These are phyloP conservation scores for Gentiana dahurica DNA, from an alignment of 257 asterid species.

Conservation along the genomic window DNA sequence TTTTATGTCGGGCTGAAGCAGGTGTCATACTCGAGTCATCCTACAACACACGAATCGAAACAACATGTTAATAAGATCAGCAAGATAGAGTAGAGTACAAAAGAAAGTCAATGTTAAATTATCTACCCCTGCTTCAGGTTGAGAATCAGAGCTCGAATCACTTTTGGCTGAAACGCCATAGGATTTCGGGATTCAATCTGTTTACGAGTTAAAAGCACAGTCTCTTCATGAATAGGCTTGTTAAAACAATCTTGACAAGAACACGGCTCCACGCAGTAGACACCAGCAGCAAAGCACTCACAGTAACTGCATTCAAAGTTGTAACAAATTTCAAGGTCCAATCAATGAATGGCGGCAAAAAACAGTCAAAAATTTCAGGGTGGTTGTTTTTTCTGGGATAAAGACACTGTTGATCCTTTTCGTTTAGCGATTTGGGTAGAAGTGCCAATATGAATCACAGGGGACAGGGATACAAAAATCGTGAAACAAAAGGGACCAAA, in stretches of 20 bases:
- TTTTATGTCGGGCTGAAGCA: constrained; percentile 94
- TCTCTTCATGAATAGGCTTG: constrained; percentile 91
- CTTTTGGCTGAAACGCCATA: constrained; percentile 98
- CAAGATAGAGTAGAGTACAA: no score
- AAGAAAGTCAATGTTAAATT: constrained; percentile 3
- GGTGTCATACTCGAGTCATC: constrained; percentile 84
- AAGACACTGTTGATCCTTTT: no score
- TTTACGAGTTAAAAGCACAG: constrained; percentile 89
- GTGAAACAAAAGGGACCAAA: not conserved
- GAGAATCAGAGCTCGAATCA: constrained; percentile 49
- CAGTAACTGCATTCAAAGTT: constrained; percentile 59
- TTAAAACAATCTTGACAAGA: constrained; percentile 92
- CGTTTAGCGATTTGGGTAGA: no score
- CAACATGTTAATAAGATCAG: not conserved
- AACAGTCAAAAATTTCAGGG: not conserved
- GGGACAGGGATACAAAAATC: not conserved
- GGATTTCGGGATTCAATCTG: constrained; percentile 96
- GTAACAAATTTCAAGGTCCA: not conserved
- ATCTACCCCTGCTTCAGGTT: constrained; percentile 50
- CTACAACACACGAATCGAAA: constrained; percentile 22
- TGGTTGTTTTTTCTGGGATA: not conserved
- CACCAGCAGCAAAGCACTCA: constrained; percentile 98
- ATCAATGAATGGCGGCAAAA: not conserved
- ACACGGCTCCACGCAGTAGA: constrained; percentile 92
- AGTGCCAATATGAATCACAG: not conserved